These are phyloP conservation scores for Saccharum hybrid DNA, from an alignment of 202 grass and related monocot species.

Conservation along the genomic window DNA sequence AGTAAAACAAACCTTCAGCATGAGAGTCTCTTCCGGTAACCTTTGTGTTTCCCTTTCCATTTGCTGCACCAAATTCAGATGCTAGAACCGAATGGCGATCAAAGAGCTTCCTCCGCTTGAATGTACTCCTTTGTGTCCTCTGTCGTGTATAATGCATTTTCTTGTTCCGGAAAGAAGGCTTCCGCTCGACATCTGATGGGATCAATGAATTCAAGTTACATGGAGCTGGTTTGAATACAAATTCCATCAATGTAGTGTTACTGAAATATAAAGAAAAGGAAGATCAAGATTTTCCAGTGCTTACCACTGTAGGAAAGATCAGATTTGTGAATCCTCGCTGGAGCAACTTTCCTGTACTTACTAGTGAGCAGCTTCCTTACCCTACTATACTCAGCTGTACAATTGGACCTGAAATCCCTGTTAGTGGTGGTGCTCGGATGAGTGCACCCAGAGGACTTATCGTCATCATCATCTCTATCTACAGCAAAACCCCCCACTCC, in stretches of 20 bases:
- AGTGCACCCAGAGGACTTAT: slow-evolving; percentile 85
- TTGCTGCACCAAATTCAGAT: slow-evolving; percentile 54
- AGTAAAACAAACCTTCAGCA: slow-evolving; percentile 55
- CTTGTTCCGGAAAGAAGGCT: slow-evolving; percentile 66
- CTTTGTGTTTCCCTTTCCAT: slow-evolving; percentile 49
- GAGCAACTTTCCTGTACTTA: slow-evolving; percentile 67
- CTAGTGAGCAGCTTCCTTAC: slow-evolving; percentile 64
- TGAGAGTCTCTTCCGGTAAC: slow-evolving; percentile 41
- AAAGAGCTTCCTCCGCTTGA: slow-evolving; percentile 87
- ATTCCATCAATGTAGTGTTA: slow-evolving; percentile 32
- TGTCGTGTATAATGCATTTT: slow-evolving; percentile 87
- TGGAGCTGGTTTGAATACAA: slow-evolving; percentile 41
- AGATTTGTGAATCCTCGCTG: slow-evolving; percentile 52
- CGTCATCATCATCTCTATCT: slow-evolving; percentile 88
- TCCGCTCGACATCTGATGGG: slow-evolving; percentile 67
- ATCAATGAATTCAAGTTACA: slow-evolving; percentile 55
- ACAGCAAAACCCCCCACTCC: slow-evolving; percentile 54
- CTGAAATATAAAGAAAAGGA: slow-evolving; percentile 26
- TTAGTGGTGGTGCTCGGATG: slow-evolving; percentile 69
- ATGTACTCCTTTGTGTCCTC: slow-evolving; percentile 88
- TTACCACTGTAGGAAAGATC: slow-evolving; percentile 76
- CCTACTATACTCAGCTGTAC: slow-evolving; percentile 60
- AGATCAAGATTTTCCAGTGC: slow-evolving; percentile 18
- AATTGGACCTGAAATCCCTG: slow-evolving; percentile 58
- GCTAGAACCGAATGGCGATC: slow-evolving; percentile 54